Conservation (phyloP, 176 grass and related monocot genomes). For the Oryza officinalis region DNA sequence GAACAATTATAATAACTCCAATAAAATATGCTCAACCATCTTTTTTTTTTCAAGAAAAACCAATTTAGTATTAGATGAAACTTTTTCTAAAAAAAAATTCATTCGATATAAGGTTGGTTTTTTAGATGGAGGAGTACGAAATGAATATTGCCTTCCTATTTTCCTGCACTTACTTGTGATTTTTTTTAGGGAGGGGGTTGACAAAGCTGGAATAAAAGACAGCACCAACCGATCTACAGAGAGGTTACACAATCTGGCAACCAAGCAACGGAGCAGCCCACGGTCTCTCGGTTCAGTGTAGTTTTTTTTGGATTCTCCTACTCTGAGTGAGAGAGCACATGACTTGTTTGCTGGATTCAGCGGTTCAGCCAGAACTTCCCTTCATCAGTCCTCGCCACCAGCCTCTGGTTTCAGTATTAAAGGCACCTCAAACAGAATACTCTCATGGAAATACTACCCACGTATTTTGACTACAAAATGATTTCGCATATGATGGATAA, state of each 20-base stretch:
- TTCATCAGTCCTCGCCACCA: not conserved
- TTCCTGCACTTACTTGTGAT: not conserved
- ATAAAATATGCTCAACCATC: too few species aligned
- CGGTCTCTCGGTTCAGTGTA: not conserved
- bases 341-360: not conserved
- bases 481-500: too few species aligned
- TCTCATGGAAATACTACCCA: not conserved
- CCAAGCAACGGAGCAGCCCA: not conserved
- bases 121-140: too few species aligned
- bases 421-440: not conserved
- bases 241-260: constrained; percentile 6
- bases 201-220: too few species aligned
- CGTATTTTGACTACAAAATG: too few species aligned
- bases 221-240: too few species aligned
- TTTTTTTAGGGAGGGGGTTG: too few species aligned
- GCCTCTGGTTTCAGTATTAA: not conserved
- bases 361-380: not conserved
- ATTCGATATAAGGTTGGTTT: too few species aligned
- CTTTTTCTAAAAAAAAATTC: too few species aligned
- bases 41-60: too few species aligned
- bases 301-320: constrained; percentile 17
- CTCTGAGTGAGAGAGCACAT: not conserved
- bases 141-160: not conserved
- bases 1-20: too few species aligned
- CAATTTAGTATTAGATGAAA: too few species aligned